These are phyloP conservation scores for Daldinia concentrica DNA, from an alignment of 495 filamentous ascomycete genomes.

Conservation along the genomic window DNA sequence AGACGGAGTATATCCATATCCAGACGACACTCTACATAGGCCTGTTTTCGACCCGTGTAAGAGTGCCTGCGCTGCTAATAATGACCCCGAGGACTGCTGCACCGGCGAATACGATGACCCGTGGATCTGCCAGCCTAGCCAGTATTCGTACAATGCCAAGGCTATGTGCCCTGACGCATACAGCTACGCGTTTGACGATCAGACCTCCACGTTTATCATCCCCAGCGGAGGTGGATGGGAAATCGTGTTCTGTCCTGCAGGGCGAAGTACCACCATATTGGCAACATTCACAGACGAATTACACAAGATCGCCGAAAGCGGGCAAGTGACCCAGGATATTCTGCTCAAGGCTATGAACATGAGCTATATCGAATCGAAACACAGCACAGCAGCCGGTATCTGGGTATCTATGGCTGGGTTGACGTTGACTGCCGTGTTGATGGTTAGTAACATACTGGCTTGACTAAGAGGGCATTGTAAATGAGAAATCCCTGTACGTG, in stretches of 20 bases:
- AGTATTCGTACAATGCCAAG: constrained; percentile 73
- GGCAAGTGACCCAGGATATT: constrained; percentile 29
- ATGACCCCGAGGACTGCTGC: constrained; percentile 71
- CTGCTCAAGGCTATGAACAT: constrained; percentile 44
- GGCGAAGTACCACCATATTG: constrained; percentile 75
- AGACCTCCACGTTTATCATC: constrained; percentile 77
- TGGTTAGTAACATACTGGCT: constrained; percentile 16
- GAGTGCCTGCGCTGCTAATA: constrained; percentile 71
- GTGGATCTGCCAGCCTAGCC: constrained; percentile 64
- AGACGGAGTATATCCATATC: constrained; percentile 78
- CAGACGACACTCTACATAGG: constrained; percentile 70
- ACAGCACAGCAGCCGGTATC: constrained; percentile 12
- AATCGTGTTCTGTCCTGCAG: constrained; percentile 77
- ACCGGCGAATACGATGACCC: constrained; percentile 68
- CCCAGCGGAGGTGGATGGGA: constrained; percentile 77
- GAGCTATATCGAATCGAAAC: constrained; percentile 45
- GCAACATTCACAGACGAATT: constrained; percentile 58
- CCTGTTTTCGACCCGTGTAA: constrained; percentile 77
- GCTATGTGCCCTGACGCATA: constrained; percentile 83
- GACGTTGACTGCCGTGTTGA: constrained; percentile 1
- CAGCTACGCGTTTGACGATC: constrained; percentile 81
- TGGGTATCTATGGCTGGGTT: neutral
- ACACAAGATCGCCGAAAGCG: constrained; percentile 42
- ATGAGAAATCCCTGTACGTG: constrained; percentile 8
- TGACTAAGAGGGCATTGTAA: neutral